Conservation (phyloP, 768 basidiomycete species). For the Kwoniella europaea region DNA sequence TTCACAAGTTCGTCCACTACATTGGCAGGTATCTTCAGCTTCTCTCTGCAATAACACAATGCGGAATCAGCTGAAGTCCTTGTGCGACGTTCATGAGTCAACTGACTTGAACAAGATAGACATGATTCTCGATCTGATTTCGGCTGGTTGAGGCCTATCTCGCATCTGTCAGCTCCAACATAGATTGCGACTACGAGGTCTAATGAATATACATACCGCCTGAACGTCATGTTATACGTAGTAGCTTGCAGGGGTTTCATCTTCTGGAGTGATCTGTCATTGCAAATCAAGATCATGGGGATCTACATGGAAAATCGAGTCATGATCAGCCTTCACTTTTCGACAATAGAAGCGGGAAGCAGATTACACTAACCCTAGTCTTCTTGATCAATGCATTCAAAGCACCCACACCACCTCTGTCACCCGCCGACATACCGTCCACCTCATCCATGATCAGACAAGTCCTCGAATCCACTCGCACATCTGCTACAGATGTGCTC, state of each 20-base stretch:
- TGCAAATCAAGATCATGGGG: constrained; percentile 98
- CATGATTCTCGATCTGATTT: constrained; percentile 84
- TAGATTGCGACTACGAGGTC: not conserved
- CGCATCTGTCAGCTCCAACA: constrained; percentile 23
- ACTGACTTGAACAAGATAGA: constrained; percentile 86
- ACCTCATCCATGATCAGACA: constrained; percentile 99
- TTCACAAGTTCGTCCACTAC: constrained; percentile 89
- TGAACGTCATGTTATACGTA: constrained; percentile 77
- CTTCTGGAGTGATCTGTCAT: constrained; percentile 84
- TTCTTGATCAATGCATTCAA: constrained; percentile 90
- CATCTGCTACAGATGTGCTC: constrained; percentile 71
- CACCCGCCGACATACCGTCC: constrained; percentile 98
- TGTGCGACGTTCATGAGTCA: not conserved
- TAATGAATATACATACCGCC: constrained; percentile 64
- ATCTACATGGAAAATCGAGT: no score
- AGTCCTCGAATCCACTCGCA: constrained; percentile 75
- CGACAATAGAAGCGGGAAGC: no score
- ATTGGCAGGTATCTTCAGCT: constrained; percentile 86
- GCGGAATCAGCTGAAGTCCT: not conserved
- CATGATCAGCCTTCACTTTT: no score
- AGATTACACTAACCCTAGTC: no score
- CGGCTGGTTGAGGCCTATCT: constrained; percentile 72
- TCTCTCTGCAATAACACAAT: constrained; percentile 67
- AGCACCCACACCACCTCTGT: constrained; percentile 94
- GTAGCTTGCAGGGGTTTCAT: constrained; percentile 80